Base-by-base conservation (phyloP, 2,329 filamentous ascomycete genomes). In the Xylaria sp. region DNA sequence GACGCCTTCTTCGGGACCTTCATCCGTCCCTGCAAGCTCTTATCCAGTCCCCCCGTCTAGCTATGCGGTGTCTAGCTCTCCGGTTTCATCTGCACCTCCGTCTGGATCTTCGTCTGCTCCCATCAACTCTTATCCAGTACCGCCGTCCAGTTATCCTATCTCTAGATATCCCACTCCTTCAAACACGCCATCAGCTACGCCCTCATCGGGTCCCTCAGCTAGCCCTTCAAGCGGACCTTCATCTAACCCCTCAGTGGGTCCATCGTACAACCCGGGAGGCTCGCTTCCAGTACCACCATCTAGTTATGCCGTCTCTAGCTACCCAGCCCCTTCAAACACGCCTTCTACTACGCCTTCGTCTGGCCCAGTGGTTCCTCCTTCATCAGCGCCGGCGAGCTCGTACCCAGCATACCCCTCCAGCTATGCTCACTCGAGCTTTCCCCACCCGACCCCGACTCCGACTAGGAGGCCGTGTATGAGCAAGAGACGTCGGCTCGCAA, bases 391-490 rank as follows among this genome's bases (percentile, higher is more conserved):
- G 9, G 5, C 39, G 19, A 24, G 32, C 17, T 66, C 58, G 1
- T 57, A 56, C 32, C 53, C 61, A 2, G 61, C 64, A 2, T 57
- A 56, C 19, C 39, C 61, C 5, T 36, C 50, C 4, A 19, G 11
- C 36, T 54, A 55, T n/a, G 17, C 60, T 34, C 6, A 48, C 19
- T 50, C 61, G 19, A 50, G 24, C 9, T 32, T 8, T 27, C 39
- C 61, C 14, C 27, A 63, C 51, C 51, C 61, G 7, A 57, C 55
- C 9, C 36, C 55, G 9, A 57, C 55, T 3, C 36, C 55, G 9
- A 64, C 61, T 19, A 48, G 14, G 30, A 56, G 30, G 61, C 61
- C 61, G 17, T 64, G 61, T n/a, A 14, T 39, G 19, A 50, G 61
- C 9, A 50, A 51, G 61, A 56, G 42, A 9, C 39, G 51, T 12